Evolutionary conservation across 2,329 filamentous ascomycete genomes (phyloP).

Genomic region (Stachybotrys chartarum): DNA sequence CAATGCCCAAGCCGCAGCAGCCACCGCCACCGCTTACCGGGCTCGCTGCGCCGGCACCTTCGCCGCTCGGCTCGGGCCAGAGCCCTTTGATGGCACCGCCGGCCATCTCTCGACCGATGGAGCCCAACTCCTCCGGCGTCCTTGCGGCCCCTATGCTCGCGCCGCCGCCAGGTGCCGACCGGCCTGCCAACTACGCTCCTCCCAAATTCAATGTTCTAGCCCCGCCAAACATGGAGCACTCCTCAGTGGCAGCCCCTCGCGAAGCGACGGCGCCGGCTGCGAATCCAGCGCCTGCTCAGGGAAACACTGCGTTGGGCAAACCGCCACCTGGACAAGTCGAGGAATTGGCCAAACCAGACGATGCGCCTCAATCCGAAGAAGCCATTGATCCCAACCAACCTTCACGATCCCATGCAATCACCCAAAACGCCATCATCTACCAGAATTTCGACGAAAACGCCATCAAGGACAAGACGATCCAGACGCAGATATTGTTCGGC

Average conservation of each 20-base stretch:
- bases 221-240: slow-evolving; percentile 32
- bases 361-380: slow-evolving; percentile 7
- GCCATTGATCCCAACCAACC: slow-evolving; percentile 11
- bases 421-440: slow-evolving; percentile 50
- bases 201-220: slow-evolving; percentile 38
- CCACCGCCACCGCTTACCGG: slow-evolving; percentile 11
- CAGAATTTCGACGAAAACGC: slow-evolving; percentile 53
- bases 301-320: background rate
- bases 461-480: slow-evolving; percentile 48
- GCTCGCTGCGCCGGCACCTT: slow-evolving; percentile 11
- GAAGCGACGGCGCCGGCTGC: slow-evolving; percentile 10
- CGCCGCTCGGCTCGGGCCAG: slow-evolving; percentile 1
- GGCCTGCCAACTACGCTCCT: slow-evolving; percentile 16
- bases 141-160: slow-evolving; percentile 30
- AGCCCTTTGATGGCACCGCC: slow-evolving; percentile 11
- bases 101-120: slow-evolving; percentile 14
- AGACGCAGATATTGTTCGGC: slow-evolving; percentile 53
- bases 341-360: background rate
- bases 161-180: slow-evolving; percentile 23
- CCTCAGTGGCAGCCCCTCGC: slow-evolving; percentile 10
- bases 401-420: slow-evolving; percentile 15
- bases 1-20: slow-evolving; percentile 11
- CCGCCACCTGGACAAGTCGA: background rate
- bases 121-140: slow-evolving; percentile 22
- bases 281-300: slow-evolving; percentile 7